A percentile compares a stretch with the other conserved stretches of the same genome.
phyloP scores from a whole-genome alignment of 345 rosid species.

The Dipteronia dyeriana region DNA sequence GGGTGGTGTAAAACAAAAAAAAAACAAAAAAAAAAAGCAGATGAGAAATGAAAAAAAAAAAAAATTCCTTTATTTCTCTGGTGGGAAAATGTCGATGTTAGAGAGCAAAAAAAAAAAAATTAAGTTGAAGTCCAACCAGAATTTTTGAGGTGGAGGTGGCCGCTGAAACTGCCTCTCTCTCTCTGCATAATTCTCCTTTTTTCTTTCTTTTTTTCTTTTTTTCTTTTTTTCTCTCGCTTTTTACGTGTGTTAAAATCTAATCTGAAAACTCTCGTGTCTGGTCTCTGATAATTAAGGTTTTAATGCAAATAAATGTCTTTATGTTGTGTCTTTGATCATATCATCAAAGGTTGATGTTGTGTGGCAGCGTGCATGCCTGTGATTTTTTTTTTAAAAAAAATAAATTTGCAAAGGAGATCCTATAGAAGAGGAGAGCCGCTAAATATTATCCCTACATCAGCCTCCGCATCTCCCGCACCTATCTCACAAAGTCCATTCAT shows the following conservation, averaged over 20 bases:
- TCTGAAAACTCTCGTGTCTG: neutral
- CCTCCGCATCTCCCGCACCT: conserved; percentile 6
- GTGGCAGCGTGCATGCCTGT: neutral
- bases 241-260: neutral
- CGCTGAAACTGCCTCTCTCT: conserved; percentile 45
- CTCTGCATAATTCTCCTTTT: neutral
- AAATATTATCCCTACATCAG: conserved; percentile 4
- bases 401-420: neutral
- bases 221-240: neutral
- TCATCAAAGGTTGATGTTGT: too few species aligned
- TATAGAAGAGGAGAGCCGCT: conserved; percentile 12
- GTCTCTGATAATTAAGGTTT: neutral
- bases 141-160: conserved; percentile 42
- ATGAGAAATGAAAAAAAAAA: neutral
- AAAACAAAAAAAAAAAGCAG: conserved; percentile 9
- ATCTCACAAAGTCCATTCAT: neutral
- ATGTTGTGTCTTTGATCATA: neutral
- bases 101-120: neutral
- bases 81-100: neutral
- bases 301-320: neutral
- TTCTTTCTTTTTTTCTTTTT: neutral
- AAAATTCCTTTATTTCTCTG: neutral
- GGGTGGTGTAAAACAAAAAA: neutral
- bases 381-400: neutral
- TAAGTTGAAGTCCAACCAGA: conserved; percentile 29